These are phyloP conservation scores for Sporobolomyces phaffii DNA, from an alignment of 768 basidiomycete species.

Conservation along the genomic window DNA sequence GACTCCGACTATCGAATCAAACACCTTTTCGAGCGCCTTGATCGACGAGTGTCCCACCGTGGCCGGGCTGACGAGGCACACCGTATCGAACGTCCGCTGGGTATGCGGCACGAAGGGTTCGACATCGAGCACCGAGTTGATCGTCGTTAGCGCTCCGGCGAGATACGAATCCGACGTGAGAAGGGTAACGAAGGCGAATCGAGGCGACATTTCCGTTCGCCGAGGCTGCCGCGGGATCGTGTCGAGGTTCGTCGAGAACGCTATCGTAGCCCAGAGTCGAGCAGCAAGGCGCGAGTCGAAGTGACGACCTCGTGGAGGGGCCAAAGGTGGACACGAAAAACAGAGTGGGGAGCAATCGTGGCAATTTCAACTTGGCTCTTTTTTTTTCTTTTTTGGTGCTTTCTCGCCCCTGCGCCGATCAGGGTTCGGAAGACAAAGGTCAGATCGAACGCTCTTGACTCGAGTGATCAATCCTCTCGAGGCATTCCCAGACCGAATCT, in stretches of 20 bases:
- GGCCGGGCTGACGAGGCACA: slow-evolving; percentile 91
- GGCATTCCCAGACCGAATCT: too few relatives aligned
- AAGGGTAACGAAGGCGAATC: slow-evolving; percentile 54
- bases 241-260: background rate
- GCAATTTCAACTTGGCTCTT: too few relatives aligned
- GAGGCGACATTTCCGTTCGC: background rate
- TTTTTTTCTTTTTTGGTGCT: too few relatives aligned
- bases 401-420: too few relatives aligned
- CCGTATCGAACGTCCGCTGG: slow-evolving; percentile 57
- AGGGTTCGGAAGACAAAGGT: too few relatives aligned
- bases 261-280: too few relatives aligned
- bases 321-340: too few relatives aligned
- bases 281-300: too few relatives aligned
- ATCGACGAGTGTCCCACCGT: slow-evolving; percentile 77
- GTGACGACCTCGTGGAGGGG: too few relatives aligned
- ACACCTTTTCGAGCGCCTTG: slow-evolving; percentile 70
- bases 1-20: slow-evolving; percentile 81
- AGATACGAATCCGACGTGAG: slow-evolving; percentile 87
- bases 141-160: slow-evolving; percentile 81
- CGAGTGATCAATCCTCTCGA: too few relatives aligned
- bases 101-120: slow-evolving; percentile 50
- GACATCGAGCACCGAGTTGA: slow-evolving; percentile 73
- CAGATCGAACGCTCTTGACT: too few relatives aligned
- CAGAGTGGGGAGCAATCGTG: too few relatives aligned
- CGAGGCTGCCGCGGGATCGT: background rate